phyloP scores from a whole-genome alignment of 805 yeast genomes.

The Candida sanyiensis region DNA sequence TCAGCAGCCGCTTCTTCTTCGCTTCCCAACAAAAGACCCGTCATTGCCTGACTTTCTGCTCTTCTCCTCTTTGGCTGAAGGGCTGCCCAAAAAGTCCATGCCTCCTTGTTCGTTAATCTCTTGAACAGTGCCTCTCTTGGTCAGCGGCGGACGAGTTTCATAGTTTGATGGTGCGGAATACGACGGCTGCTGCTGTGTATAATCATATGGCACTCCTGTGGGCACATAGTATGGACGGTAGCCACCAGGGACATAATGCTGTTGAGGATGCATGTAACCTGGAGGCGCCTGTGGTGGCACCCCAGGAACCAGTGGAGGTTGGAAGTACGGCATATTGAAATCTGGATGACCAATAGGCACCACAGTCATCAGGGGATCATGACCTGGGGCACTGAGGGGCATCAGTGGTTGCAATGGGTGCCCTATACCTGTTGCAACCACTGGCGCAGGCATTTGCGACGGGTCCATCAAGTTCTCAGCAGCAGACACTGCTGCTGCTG shows the following conservation, averaged over 20 bases:
- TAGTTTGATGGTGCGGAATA: background rate
- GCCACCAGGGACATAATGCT: background rate
- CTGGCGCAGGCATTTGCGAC: too few relatives aligned
- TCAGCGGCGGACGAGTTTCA: background rate
- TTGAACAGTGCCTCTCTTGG: constrained; percentile 7
- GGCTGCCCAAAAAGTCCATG: constrained; percentile 5
- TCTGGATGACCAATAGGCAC: too few relatives aligned
- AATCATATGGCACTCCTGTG: background rate
- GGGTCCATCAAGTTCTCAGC: too few relatives aligned
- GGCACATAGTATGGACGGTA: background rate
- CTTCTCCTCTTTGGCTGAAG: constrained; percentile 7
- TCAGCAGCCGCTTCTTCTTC: too few relatives aligned
- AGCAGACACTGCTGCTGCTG: too few relatives aligned
- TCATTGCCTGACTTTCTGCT: too few relatives aligned
- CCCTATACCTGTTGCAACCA: too few relatives aligned
- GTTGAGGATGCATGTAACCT: background rate
- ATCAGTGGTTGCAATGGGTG: too few relatives aligned
- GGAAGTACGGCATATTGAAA: too few relatives aligned
- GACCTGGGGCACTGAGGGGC: too few relatives aligned
- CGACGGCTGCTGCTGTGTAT: background rate
- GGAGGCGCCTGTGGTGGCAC: background rate
- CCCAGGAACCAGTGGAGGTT: background rate
- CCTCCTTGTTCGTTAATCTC: constrained; percentile 8
- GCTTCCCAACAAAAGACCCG: too few relatives aligned
- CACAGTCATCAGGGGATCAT: too few relatives aligned